Conservation (phyloP, 202 grass and related monocot genomes). For the Zizania palustris region DNA sequence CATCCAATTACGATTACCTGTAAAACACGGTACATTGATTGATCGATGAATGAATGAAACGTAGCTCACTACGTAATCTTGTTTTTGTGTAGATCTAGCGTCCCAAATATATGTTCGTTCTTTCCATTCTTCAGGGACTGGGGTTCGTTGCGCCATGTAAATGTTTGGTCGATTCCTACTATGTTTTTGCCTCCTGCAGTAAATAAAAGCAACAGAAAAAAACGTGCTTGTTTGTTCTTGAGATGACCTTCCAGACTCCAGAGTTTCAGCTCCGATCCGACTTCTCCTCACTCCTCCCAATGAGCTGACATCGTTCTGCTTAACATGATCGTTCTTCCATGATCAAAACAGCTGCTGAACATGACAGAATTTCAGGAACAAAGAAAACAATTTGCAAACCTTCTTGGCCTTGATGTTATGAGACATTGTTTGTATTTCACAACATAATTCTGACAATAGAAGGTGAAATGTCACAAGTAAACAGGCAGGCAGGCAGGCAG, state of each 20-base stretch:
- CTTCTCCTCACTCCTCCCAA: background rate
- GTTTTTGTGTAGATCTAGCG: conserved; percentile 53
- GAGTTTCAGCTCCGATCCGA: conserved; percentile 35
- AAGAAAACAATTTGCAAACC: background rate
- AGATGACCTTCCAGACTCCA: background rate
- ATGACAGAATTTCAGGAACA: background rate
- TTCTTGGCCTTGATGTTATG: background rate
- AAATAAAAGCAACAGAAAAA: conserved; percentile 56
- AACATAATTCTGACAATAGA: background rate
- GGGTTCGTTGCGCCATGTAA: conserved; percentile 50
- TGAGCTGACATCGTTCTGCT: background rate
- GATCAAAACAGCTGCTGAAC: background rate
- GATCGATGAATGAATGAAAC: conserved; percentile 30
- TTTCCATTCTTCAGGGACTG: conserved; percentile 44
- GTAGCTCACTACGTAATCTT: conserved; percentile 33
- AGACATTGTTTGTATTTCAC: background rate
- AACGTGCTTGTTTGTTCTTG: conserved; percentile 21
- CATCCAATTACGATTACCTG: conserved; percentile 1
- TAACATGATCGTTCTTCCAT: background rate
- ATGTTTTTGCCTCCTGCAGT: conserved; percentile 47
- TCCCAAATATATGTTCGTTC: conserved; percentile 37
- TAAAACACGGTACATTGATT: background rate
- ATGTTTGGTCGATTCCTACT: conserved; percentile 46
- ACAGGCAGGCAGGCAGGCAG: conserved; percentile 61
- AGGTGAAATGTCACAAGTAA: conserved; percentile 38